A percentile compares a stretch with the other conserved stretches of the same genome.
These are phyloP conservation scores for Scedosporium boydii DNA, from an alignment of 2,329 filamentous ascomycete genomes.

Conservation along the genomic window DNA sequence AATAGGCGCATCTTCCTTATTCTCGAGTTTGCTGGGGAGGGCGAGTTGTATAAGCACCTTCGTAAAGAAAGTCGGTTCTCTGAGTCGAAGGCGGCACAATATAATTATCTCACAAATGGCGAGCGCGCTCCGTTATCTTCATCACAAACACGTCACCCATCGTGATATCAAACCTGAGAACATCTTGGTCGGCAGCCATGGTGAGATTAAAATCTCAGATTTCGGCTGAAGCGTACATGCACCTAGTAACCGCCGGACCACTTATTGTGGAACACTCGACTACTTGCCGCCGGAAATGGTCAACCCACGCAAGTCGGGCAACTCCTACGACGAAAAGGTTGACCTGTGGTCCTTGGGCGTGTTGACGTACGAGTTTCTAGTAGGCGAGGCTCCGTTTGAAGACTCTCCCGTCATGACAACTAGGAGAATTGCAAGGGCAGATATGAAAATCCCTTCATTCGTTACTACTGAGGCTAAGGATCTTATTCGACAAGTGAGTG, in stretches of 20 bases:
- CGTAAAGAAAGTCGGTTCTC: slow-evolving; percentile 70
- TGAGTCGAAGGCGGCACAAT: slow-evolving; percentile 79
- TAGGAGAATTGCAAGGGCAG: slow-evolving; percentile 73
- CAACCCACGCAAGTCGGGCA: slow-evolving; percentile 67
- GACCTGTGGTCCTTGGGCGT: slow-evolving; percentile 95
- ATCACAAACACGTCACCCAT: slow-evolving; percentile 96
- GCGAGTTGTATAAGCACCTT: slow-evolving; percentile 81
- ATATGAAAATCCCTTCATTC: slow-evolving; percentile 87
- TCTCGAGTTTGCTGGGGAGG: slow-evolving; percentile 79
- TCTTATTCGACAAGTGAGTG: slow-evolving; percentile 75
- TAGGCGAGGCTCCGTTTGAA: slow-evolving; percentile 94
- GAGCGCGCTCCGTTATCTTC: slow-evolving; percentile 76
- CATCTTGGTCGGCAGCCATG: slow-evolving; percentile 89
- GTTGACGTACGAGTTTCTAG: slow-evolving; percentile 89
- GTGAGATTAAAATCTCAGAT: slow-evolving; percentile 97
- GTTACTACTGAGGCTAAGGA: slow-evolving; percentile 86
- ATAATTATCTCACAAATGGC: slow-evolving; percentile 87
- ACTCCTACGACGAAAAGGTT: slow-evolving; percentile 90
- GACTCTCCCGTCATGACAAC: slow-evolving; percentile 94
- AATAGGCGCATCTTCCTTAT: slow-evolving; percentile 81
- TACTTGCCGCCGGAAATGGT: slow-evolving; percentile 99
- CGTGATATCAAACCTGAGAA: slow-evolving; percentile 97
- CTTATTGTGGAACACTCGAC: slow-evolving; percentile 97
- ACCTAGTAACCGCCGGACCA: slow-evolving; percentile 84
- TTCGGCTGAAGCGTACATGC: slow-evolving; percentile 99